These are phyloP conservation scores for Ammopiptanthus mongolicus DNA, from an alignment of 306 rosid genomes.

Conservation along the genomic window DNA sequence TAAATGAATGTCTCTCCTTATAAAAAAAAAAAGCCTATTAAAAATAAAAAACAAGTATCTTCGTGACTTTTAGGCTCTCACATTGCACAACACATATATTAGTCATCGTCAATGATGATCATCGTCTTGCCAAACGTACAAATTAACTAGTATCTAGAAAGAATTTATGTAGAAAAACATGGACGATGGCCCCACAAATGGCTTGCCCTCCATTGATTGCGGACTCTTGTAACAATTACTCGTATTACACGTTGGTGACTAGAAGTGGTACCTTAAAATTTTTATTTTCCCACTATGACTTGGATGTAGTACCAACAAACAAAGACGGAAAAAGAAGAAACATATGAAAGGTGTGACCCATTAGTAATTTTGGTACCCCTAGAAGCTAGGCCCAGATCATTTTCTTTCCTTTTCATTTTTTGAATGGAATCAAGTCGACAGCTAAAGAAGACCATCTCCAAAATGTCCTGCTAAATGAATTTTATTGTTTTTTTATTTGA, in stretches of 20 bases:
- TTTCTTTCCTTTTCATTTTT: not conserved
- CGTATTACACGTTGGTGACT: too few species aligned
- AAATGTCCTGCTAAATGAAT: too few species aligned
- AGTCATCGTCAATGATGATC: too few species aligned
- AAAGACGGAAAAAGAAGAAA: not conserved
- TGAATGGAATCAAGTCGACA: not conserved
- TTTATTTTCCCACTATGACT: not conserved
- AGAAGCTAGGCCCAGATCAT: not conserved
- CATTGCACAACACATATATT: too few species aligned
- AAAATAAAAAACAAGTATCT: too few species aligned
- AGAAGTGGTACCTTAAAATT: not conserved
- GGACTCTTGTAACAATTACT: not conserved
- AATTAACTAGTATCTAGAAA: too few species aligned
- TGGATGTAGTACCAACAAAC: slow-evolving; percentile 10
- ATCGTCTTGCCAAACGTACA: too few species aligned
- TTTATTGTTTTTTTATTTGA: too few species aligned
- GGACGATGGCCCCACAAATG: not conserved
- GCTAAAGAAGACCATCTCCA: not conserved
- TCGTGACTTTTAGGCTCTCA: too few species aligned
- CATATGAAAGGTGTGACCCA: not conserved
- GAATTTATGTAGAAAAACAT: not conserved
- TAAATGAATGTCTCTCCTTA: too few species aligned
- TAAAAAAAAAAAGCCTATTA: too few species aligned
- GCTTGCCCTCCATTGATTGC: not conserved
- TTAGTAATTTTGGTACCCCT: not conserved